Evolutionary conservation across 2,329 filamentous ascomycete species (phyloP).

Genomic region (Diaporthe nobilis): DNA sequence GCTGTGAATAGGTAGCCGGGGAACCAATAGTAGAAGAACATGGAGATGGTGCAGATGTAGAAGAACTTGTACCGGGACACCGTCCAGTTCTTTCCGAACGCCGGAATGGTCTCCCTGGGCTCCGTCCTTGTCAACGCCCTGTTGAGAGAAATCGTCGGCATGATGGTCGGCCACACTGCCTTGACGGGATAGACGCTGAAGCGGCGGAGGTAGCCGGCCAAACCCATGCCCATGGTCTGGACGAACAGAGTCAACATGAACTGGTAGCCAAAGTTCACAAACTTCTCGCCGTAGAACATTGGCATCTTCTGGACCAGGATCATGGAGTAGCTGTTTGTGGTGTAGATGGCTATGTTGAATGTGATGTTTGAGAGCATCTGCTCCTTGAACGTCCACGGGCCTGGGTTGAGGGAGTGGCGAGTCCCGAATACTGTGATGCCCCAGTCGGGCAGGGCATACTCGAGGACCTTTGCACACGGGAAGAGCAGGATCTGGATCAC

Average conservation of each 20-base stretch:
- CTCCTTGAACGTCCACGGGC: conserved; percentile 59
- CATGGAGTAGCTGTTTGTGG: conserved; percentile 53
- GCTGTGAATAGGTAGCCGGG: conserved; percentile 61
- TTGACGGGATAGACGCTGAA: conserved; percentile 57
- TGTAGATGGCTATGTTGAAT: conserved; percentile 54
- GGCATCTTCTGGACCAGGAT: conserved; percentile 52
- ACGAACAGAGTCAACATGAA: conserved; percentile 57
- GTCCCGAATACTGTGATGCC: conserved; percentile 58
- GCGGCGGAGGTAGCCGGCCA: conserved; percentile 56
- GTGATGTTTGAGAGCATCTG: conserved; percentile 59
- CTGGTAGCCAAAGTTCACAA: conserved; percentile 57
- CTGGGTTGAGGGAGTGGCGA: conserved; percentile 56
- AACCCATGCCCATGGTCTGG: conserved; percentile 60
- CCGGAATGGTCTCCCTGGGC: conserved; percentile 55
- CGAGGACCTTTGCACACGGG: conserved; percentile 61
- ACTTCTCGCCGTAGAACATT: conserved; percentile 59
- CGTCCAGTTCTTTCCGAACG: conserved; percentile 52
- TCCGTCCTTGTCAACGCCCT: conserved; percentile 52
- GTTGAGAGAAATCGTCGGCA: too few relatives aligned
- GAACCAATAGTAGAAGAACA: conserved; percentile 64
- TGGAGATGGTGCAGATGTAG: conserved; percentile 53
- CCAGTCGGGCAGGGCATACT: conserved; percentile 60
- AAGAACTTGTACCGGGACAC: conserved; percentile 62
- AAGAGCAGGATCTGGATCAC: conserved; percentile 63
- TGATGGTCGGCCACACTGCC: conserved; percentile 59